phyloP scores from a whole-genome alignment of 352 stramenopile species.

The Pythium pyrilobum region DNA sequence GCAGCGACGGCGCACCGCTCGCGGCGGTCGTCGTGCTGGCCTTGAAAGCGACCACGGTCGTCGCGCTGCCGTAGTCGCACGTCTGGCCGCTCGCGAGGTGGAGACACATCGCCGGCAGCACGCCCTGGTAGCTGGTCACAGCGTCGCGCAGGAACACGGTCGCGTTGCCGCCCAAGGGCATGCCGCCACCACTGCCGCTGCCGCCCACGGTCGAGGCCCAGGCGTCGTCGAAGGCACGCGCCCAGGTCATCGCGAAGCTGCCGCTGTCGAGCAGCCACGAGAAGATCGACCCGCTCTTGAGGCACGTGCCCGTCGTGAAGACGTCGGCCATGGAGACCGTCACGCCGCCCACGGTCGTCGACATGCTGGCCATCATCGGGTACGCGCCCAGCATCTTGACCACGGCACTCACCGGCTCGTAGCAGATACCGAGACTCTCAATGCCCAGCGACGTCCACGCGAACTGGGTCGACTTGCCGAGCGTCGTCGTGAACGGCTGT shows the following conservation, averaged over 20 bases:
- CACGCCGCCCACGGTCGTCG: constrained; percentile 2
- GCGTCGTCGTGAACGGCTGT: constrained; percentile 34
- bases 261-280: constrained; percentile 15
- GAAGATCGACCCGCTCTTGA: constrained; percentile 21
- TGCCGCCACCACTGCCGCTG: not conserved
- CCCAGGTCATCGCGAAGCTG: constrained; percentile 24
- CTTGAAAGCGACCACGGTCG: constrained; percentile 20
- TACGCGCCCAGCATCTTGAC: constrained; percentile 27
- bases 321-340: constrained; percentile 27
- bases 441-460: constrained; percentile 21
- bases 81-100: constrained; percentile 25
- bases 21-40: not conserved
- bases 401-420: constrained; percentile 17
- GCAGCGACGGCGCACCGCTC: not conserved
- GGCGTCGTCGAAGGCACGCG: constrained; percentile 15
- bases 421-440: constrained; percentile 35
- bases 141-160: not conserved
- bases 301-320: constrained; percentile 35
- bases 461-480: constrained; percentile 17
- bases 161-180: not conserved
- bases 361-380: constrained; percentile 23
- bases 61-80: constrained; percentile 24
- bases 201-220: not conserved
- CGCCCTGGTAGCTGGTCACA: not conserved
- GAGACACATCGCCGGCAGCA: constrained; percentile 10